Conservation (phyloP, 257 asterid species). For the Knoxia roxburghii region DNA sequence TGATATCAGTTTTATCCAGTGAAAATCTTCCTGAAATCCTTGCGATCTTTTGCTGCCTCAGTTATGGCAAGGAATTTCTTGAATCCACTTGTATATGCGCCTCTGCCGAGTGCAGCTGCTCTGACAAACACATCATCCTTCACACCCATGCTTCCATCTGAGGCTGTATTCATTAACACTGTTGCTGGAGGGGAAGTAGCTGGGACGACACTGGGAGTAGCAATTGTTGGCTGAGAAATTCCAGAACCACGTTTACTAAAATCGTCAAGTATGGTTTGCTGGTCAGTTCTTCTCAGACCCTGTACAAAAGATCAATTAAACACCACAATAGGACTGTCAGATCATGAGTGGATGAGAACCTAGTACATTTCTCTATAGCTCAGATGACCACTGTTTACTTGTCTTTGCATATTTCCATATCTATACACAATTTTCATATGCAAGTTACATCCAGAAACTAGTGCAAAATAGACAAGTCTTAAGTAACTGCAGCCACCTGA, state of each 20-base stretch:
- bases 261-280: slow-evolving; percentile 88
- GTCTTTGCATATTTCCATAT: slow-evolving; percentile 36
- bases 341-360: neutral
- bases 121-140: slow-evolving; percentile 91
- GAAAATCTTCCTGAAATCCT: slow-evolving; percentile 89
- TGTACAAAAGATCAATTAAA: slow-evolving; percentile 25
- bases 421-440: no score
- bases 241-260: slow-evolving; percentile 88
- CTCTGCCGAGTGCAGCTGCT: slow-evolving; percentile 98
- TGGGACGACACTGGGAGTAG: slow-evolving; percentile 25
- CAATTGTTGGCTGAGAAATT: slow-evolving; percentile 47
- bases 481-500: slow-evolving; percentile 19
- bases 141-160: slow-evolving; percentile 57
- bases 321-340: slow-evolving; percentile 27
- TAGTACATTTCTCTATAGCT: slow-evolving; percentile 23
- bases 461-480: slow-evolving; percentile 19
- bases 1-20: slow-evolving; percentile 38
- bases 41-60: slow-evolving; percentile 88
- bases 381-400: slow-evolving; percentile 4
- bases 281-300: slow-evolving; percentile 94
- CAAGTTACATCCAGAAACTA: neutral
- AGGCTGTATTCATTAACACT: slow-evolving; percentile 26
- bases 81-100: slow-evolving; percentile 91
- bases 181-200: slow-evolving; percentile 44
- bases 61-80: slow-evolving; percentile 87